A percentile compares a stretch with the other conserved stretches of the same genome.
These are phyloP conservation scores for Lasiosphaeriaceae sp. DNA, from an alignment of 495 filamentous ascomycete species.

Conservation along the genomic window DNA sequence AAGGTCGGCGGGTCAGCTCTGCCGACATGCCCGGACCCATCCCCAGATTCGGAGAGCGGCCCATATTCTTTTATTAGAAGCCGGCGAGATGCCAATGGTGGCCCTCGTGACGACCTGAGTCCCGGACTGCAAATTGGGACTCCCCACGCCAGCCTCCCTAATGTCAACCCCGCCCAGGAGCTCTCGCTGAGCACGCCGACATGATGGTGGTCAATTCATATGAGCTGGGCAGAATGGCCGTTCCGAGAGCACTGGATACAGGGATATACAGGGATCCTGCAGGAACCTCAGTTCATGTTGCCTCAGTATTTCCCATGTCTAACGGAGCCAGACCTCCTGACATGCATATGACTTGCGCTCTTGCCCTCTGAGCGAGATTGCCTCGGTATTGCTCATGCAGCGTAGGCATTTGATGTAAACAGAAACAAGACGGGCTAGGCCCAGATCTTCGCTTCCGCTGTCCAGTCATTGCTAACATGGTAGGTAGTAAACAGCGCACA, in stretches of 20 bases:
- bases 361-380: conserved; percentile 12
- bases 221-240: conserved; percentile 15
- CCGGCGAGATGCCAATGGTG: conserved; percentile 12
- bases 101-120: conserved; percentile 5
- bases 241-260: conserved; percentile 5
- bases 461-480: neutral
- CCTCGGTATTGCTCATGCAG: conserved; percentile 26
- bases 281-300: conserved; percentile 20
- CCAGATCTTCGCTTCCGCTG: conserved; percentile 6
- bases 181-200: conserved; percentile 1
- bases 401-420: neutral
- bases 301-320: conserved; percentile 1
- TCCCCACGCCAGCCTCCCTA: neutral
- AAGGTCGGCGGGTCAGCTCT: conserved; percentile 18
- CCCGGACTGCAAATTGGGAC: conserved; percentile 5
- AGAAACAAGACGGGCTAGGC: conserved; percentile 4
- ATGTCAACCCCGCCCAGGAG: neutral
- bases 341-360: conserved; percentile 3
- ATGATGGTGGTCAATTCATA: conserved; percentile 26
- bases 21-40: conserved; percentile 12
- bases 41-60: conserved; percentile 19
- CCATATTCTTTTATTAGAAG: conserved; percentile 28
- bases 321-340: conserved; percentile 9
- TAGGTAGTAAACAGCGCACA: too few relatives aligned
- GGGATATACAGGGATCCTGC: conserved; percentile 22